These are phyloP conservation scores for Eimeria acervulina DNA, from an alignment of 169 alveolate genomes.

Conservation along the genomic window DNA sequence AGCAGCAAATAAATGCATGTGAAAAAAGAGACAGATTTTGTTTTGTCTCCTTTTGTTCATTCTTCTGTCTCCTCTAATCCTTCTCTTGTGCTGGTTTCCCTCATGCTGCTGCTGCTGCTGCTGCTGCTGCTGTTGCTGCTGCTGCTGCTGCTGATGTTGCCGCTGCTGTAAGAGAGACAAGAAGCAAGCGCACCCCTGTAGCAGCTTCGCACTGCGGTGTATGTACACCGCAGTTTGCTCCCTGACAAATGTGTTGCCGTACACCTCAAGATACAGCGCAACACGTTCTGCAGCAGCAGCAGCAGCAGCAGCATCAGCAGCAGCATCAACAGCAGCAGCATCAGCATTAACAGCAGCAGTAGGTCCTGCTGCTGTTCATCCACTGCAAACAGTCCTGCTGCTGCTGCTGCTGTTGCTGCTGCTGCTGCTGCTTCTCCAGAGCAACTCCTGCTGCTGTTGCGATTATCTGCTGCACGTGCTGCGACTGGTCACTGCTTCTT, in stretches of 20 bases:
- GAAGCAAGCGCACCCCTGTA: conserved; percentile 37
- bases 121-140: conserved; percentile 26
- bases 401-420: background rate
- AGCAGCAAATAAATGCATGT: background rate
- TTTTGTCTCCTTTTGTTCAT: background rate
- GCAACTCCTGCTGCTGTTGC: too few relatives aligned
- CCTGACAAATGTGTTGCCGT: conserved; percentile 41
- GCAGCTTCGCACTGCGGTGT: background rate
- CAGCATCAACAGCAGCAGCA: too few relatives aligned
- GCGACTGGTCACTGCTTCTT: background rate
- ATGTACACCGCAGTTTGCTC: conserved; percentile 43
- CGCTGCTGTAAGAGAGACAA: conserved; percentile 32
- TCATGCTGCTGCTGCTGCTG: too few relatives aligned
- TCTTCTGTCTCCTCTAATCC: background rate
- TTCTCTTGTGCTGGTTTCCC: background rate
- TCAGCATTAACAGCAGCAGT: too few relatives aligned
- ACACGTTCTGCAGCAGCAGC: too few relatives aligned
- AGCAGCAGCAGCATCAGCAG: too few relatives aligned
- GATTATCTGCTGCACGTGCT: too few relatives aligned
- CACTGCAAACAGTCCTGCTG: background rate
- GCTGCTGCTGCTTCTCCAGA: background rate
- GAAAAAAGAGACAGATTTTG: background rate
- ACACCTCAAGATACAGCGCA: conserved; percentile 13
- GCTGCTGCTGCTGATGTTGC: conserved; percentile 25
- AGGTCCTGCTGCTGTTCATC: background rate